Evolutionary conservation across 2,329 filamentous ascomycete species (phyloP), one percentile per base, ranked within the genome.

Genomic region (Penicillium italicum): DNA sequence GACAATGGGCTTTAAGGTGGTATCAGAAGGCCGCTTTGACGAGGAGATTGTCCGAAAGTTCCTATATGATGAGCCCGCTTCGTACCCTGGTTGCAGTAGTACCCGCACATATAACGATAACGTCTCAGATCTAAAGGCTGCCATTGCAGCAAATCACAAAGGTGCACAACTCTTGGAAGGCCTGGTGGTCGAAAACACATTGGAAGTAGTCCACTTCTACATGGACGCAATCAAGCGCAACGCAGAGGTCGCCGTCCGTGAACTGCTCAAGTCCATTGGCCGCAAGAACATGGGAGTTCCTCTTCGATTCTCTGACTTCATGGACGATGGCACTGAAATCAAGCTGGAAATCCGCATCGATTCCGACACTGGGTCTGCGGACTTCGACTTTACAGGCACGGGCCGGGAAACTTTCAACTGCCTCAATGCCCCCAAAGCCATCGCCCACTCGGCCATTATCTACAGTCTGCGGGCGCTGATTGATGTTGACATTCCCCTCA

Each of bases 301-400:
- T 86, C 36, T 80, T 91, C 1, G 80, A 80, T 54, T 49, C 14
- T 53, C 50, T 7, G 89, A 93, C 67, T 88, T 84, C 73, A 92
- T 92, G 87, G 89, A 93, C 65, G 89, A 92, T 64, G 89, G 89
- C 30, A 88, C 82, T 24, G 87, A 87, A 0, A 91, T 92, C 65
- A 79, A 82, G 46, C 78, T 92, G 6, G 85, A 83, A 57, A 81
- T 92, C 5, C 83, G 82, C 0, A 91, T 92, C 57, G 82, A 91
- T 1, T 91, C 92, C 66, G 80, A 85, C 1, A 84, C 85, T 40
- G 89, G 88, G 12, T 82, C 86, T 62, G 89, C 89, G 0, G 74
- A 85, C 0, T 92, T 91, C 67, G 82, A 91, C 69, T 87, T 91
- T 70, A 79, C 78, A 3, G 88, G 87, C 18, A 91, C 87, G 0